Conservation (phyloP, 768 basidiomycete genomes). For the Leccinum incarnatum region DNA sequence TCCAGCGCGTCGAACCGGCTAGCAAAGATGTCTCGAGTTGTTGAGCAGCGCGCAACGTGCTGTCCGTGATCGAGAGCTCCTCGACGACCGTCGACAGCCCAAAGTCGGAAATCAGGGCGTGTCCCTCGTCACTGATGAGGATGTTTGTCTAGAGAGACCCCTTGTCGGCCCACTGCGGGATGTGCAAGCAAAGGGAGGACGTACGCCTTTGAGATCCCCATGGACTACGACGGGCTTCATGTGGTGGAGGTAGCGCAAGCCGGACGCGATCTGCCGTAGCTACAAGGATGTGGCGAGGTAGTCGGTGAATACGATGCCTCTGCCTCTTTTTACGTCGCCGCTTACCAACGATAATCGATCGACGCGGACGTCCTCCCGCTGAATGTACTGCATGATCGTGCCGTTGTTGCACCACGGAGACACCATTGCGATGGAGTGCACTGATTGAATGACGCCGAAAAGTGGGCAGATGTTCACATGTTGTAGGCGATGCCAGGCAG, state of each 20-base stretch:
- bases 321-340: neutral
- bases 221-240: conserved; percentile 55
- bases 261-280: conserved; percentile 55
- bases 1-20: conserved; percentile 37
- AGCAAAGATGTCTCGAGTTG: conserved; percentile 32
- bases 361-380: conserved; percentile 35
- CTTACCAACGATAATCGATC: conserved; percentile 50
- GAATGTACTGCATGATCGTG: conserved; percentile 50
- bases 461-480: conserved; percentile 56
- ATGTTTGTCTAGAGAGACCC: conserved; percentile 49
- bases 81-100: conserved; percentile 58
- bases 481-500: conserved; percentile 55
- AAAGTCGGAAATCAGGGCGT: conserved; percentile 40
- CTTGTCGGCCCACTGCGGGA: neutral
- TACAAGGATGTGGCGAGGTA: conserved; percentile 14
- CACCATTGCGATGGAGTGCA: conserved; percentile 57
- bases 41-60: conserved; percentile 21
- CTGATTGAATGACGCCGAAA: conserved; percentile 51
- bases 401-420: conserved; percentile 65
- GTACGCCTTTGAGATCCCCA: conserved; percentile 61
- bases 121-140: conserved; percentile 49
- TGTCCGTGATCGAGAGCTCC: conserved; percentile 41
- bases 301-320: neutral
- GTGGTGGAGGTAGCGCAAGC: conserved; percentile 55
- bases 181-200: conserved; percentile 8